Percentiles rank a stretch among this genome's conserved stretches.
Conservation (phyloP, 2,329 filamentous ascomycete species). For the Trichoderma sp. region DNA sequence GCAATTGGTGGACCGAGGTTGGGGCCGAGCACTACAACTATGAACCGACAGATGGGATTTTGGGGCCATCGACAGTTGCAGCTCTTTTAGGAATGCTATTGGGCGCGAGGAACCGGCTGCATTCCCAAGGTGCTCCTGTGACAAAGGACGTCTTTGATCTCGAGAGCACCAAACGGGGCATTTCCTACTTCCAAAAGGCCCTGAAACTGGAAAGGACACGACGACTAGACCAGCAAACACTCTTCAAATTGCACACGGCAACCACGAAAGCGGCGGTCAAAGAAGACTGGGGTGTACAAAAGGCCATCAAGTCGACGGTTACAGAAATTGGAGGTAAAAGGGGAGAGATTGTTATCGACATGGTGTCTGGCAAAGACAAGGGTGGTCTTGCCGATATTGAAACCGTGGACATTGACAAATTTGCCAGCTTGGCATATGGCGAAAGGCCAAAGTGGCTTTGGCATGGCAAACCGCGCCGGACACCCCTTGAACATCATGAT, state of each 20-base stretch:
- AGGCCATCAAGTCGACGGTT: slow-evolving; percentile 92
- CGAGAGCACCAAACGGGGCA: slow-evolving; percentile 76
- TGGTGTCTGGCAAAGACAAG: slow-evolving; percentile 84
- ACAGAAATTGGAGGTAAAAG: slow-evolving; percentile 92
- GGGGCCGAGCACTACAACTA: slow-evolving; percentile 90
- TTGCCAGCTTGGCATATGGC: slow-evolving; percentile 75
- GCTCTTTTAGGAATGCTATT: slow-evolving; percentile 85
- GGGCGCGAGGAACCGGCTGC: slow-evolving; percentile 85
- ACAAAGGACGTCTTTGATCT: slow-evolving; percentile 92
- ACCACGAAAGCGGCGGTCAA: slow-evolving; percentile 89
- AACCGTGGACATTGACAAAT: slow-evolving; percentile 83
- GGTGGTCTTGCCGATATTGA: slow-evolving; percentile 90
- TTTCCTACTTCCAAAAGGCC: slow-evolving; percentile 86
- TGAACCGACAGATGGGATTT: slow-evolving; percentile 87
- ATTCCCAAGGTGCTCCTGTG: slow-evolving; percentile 80
- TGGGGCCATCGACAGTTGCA: slow-evolving; percentile 89
- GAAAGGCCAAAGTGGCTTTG: slow-evolving; percentile 92
- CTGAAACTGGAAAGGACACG: slow-evolving; percentile 78
- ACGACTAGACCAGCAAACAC: slow-evolving; percentile 78
- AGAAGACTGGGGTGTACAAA: slow-evolving; percentile 89
- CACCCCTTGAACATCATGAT: slow-evolving; percentile 41
- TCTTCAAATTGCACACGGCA: slow-evolving; percentile 76
- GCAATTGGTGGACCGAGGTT: slow-evolving; percentile 95
- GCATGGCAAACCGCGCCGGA: slow-evolving; percentile 83
- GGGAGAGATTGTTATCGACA: slow-evolving; percentile 93